These are phyloP conservation scores for Microdochium trichocladiopsis DNA, from an alignment of 2,329 filamentous ascomycete genomes.

Conservation along the genomic window DNA sequence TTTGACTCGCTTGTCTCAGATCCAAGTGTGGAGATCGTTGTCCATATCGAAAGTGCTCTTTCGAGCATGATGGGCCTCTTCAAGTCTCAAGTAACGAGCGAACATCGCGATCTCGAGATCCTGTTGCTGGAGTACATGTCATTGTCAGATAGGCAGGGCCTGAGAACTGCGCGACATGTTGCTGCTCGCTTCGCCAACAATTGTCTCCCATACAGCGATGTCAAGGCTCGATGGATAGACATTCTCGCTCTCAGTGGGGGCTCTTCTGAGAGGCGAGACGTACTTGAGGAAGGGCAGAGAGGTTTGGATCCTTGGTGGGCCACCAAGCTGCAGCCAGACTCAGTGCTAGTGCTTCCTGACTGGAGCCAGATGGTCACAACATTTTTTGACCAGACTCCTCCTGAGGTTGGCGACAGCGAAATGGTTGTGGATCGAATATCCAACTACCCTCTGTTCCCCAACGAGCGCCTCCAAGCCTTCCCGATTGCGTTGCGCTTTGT, in stretches of 20 bases:
- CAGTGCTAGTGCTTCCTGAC: slow-evolving; percentile 33
- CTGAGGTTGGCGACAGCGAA: slow-evolving; percentile 14
- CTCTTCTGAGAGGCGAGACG: slow-evolving; percentile 66
- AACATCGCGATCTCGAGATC: slow-evolving; percentile 29
- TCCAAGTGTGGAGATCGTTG: slow-evolving; percentile 64
- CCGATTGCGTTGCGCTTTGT: slow-evolving; percentile 65
- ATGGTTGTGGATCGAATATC: slow-evolving; percentile 32
- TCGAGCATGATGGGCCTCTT: slow-evolving; percentile 59
- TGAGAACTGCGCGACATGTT: slow-evolving; percentile 74
- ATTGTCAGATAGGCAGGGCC: slow-evolving; percentile 38
- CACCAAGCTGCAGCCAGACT: slow-evolving; percentile 21
- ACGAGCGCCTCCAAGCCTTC: slow-evolving; percentile 47
- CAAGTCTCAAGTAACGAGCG: slow-evolving; percentile 17
- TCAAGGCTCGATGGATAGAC: slow-evolving; percentile 80
- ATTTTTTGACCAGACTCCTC: slow-evolving; percentile 33
- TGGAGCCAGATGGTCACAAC: slow-evolving; percentile 42
- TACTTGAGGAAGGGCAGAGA: slow-evolving; percentile 82
- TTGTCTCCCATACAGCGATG: slow-evolving; percentile 73
- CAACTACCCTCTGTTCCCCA: slow-evolving; percentile 28
- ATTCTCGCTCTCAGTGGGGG: slow-evolving; percentile 69
- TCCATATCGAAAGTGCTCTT: slow-evolving; percentile 84
- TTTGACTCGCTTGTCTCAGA: slow-evolving; percentile 81
- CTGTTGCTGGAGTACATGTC: slow-evolving; percentile 66
- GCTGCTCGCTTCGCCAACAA: slow-evolving; percentile 85
- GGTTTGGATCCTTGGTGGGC: slow-evolving; percentile 65